Evolutionary conservation across 2,329 filamentous ascomycete species (phyloP), one percentile per base, ranked within the genome.

Genomic region (Calonectria hawksworthii): DNA sequence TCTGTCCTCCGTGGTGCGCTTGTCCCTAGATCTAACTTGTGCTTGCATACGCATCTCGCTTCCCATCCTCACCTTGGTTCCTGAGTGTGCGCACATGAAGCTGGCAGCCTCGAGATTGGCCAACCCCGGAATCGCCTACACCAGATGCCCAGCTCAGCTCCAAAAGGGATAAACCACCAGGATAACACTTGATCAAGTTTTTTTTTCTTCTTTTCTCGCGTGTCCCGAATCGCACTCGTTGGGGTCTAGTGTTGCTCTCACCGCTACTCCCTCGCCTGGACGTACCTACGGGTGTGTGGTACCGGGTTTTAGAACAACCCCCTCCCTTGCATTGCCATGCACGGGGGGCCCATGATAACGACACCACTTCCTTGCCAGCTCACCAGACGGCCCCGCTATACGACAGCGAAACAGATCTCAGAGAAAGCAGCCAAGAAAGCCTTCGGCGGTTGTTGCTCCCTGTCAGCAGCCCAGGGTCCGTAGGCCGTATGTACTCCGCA

Each of bases 341-440:
- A 81, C 69, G 79, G 78, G 78, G 78, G 75, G 74, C 47, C 67
- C 71, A 79, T 77, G 78, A 77, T 79, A 81, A 80, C 75, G 73
- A 70, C 78, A 80, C 78, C 75, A 78, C 79, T 75, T 77, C 74
- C 65, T 74, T 81, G 80, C 80, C 80, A 81, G 67, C 80, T 78
- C 80, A 81, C 79, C 75, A 73, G 73, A 51, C 73, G 69, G 71
- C 73, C 75, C 76, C 79, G 76, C 79, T 66, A n/a, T 41, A 44
- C 64, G 72, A 80, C 61, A 54, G 68, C 77, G 75, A 80, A 80
- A 81, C 76, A 81, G 78, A 81, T 81, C 77, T 79, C 74, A 77
- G 70, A 74, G 72, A 67, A 70, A 80, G 68, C 70, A 78, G 75
- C 75, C 75, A 75, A 75, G 74, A 78, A 79, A 80, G 64, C 77